Conservation (phyloP, 192 early-diverging fungal species). For the Radiomyces spectabilis region DNA sequence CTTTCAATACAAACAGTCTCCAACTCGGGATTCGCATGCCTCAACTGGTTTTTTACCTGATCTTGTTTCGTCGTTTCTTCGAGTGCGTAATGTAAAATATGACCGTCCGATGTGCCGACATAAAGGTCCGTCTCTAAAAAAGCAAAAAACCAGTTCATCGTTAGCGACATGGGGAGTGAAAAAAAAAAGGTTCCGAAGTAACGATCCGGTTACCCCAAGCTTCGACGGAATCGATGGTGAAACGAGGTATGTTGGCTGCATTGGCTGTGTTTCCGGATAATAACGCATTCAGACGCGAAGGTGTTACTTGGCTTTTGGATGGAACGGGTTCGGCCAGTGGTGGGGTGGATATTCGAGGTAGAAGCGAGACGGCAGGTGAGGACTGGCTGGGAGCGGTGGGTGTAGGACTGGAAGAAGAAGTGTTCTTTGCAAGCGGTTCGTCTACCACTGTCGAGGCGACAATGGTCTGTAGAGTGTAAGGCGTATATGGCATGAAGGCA, state of each 20-base stretch:
- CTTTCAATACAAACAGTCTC: neutral
- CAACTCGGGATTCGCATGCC: neutral
- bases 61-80: conserved; percentile 25
- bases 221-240: conserved; percentile 36
- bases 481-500: conserved; percentile 30
- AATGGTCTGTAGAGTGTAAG: conserved; percentile 45
- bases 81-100: conserved; percentile 57
- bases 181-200: neutral
- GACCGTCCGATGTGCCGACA: conserved; percentile 69
- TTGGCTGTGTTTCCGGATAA: conserved; percentile 6
- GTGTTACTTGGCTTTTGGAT: no score
- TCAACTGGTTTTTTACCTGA: conserved; percentile 5
- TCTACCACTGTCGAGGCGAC: conserved; percentile 30
- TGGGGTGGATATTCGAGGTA: no score
- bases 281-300: conserved; percentile 8
- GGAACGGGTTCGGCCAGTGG: no score
- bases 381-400: neutral
- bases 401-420: conserved; percentile 17
- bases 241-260: conserved; percentile 21
- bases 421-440: conserved; percentile 16
- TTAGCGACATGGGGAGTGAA: neutral
- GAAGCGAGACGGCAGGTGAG: no score
- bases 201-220: conserved; percentile 33
- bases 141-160: neutral
- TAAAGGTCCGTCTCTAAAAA: conserved; percentile 42